Evolutionary conservation across 192 early-diverging fungal genomes (phyloP), one percentile per base, ranked within the genome.

Genomic region (Mortierella claussenii): DNA sequence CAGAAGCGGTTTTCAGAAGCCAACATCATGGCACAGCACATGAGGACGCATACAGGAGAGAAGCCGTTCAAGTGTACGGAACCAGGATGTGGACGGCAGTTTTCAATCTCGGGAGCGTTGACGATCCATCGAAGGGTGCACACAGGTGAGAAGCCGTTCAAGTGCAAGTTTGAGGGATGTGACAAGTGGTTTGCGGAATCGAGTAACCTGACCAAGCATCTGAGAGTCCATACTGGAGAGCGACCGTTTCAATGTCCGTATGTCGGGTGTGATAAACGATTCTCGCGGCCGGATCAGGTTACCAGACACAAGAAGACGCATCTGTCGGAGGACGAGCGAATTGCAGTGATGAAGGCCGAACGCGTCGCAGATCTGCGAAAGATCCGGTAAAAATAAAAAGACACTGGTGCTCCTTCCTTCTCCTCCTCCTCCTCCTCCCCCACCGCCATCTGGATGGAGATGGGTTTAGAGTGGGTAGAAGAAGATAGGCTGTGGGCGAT

Each of bases 1-100:
- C 84, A 83, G 32, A 91, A 91, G 81, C 83, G 90, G 6, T 96
- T 96, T 68, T 90, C 90, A 42, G 93, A 94, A 74, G 79, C 85
- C 12, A 88, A 87, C 57, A 88, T 91, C 46, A 91, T 94, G 91
- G 83, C 85, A 52, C 87, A 89, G 55, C 90, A 92, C 59, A 86
- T 87, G 83, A 81, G 90, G 31, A 88, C 87, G 26, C 92, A 93
- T 80, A 91, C 92, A 20, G 91, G 91, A 31, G 92, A 92, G 65
- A 82, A 83, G 49, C 92, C 92, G 4, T 89, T 83, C 78, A 82
- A 79, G 68, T 93, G 92, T 64, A 82, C 55, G 5, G 79, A 86
- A 65, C 70, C 78, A 13, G 87, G 81, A 44, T 92, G 92, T 60
- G 80, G 79, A 53, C 86, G 87, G 53, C 75, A 83, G 60, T 92